These are phyloP conservation scores for Apiospora aurea DNA, from an alignment of 2,329 filamentous ascomycete genomes.

Conservation along the genomic window DNA sequence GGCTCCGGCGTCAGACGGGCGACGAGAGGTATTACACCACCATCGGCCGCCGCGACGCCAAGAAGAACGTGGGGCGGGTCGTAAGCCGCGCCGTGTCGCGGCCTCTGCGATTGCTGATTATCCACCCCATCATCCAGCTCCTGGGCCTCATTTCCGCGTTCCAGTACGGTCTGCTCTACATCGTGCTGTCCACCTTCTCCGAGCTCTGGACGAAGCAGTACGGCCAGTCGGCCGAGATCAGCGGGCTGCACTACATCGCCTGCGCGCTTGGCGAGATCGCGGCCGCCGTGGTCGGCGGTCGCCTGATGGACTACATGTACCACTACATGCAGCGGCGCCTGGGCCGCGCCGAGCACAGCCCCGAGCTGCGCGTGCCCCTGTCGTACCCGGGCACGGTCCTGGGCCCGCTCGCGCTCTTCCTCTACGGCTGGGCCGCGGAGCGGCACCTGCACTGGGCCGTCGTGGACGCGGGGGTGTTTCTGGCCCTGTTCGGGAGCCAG, in stretches of 20 bases:
- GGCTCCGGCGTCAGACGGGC: conserved; percentile 43
- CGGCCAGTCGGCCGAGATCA: conserved; percentile 60
- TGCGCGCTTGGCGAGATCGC: conserved; percentile 68
- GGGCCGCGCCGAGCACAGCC: conserved; percentile 40
- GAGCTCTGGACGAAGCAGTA: conserved; percentile 64
- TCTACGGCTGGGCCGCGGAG: conserved; percentile 54
- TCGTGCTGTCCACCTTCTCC: conserved; percentile 69
- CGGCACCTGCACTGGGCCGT: conserved; percentile 46
- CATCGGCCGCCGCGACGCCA: conserved; percentile 46
- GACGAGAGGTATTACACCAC: conserved; percentile 43
- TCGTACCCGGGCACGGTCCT: conserved; percentile 60
- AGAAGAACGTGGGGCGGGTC: conserved; percentile 36
- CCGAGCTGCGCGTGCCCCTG: conserved; percentile 70
- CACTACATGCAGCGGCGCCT: conserved; percentile 27
- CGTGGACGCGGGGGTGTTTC: conserved; percentile 46
- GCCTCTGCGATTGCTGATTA: conserved; percentile 62
- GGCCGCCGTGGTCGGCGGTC: conserved; percentile 56
- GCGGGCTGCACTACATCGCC: conserved; percentile 70
- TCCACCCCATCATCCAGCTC: conserved; percentile 67
- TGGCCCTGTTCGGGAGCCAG: conserved; percentile 44
- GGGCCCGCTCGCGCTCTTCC: conserved; percentile 44
- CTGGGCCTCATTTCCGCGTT: conserved; percentile 63
- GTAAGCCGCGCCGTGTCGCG: conserved; percentile 53
- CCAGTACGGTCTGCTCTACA: conserved; percentile 68
- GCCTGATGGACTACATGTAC: conserved; percentile 51